Conservation (phyloP, 1,284 basidiomycete species). For the Irpex rosettiformis region DNA sequence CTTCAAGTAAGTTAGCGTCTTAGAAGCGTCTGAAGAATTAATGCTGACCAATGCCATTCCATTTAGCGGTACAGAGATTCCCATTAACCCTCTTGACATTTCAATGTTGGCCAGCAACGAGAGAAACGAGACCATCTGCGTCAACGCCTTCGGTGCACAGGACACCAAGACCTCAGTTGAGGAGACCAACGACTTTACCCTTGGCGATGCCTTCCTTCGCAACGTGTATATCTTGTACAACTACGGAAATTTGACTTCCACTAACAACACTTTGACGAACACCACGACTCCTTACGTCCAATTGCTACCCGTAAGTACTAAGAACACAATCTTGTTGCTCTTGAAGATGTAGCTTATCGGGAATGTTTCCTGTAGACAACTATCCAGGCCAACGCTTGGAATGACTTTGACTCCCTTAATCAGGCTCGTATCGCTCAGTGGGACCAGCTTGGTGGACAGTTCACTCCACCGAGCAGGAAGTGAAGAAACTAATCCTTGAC, state of each 20-base stretch:
- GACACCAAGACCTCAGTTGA: conserved; percentile 5
- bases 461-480: neutral
- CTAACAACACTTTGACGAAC: conserved; percentile 2
- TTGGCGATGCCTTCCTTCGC: conserved; percentile 20
- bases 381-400: conserved; percentile 6
- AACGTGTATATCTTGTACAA: conserved; percentile 22
- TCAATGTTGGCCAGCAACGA: conserved; percentile 12
- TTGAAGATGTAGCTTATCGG: no score
- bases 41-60: neutral
- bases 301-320: conserved; percentile 20
- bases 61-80: conserved; percentile 9
- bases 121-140: conserved; percentile 9
- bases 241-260: conserved; percentile 16
- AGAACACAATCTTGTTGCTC: no score
- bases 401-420: conserved; percentile 7
- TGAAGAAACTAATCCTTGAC: no score
- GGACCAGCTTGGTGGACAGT: conserved; percentile 4
- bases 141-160: neutral
- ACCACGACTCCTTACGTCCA: conserved; percentile 15
- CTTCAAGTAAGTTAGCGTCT: conserved; percentile 14
- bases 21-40: neutral
- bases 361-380: neutral
- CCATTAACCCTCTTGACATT: conserved; percentile 20
- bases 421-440: conserved; percentile 9
- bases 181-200: conserved; percentile 7